Conservation (phyloP, 352 stramenopile species). For the Phytophthora melonis region DNA sequence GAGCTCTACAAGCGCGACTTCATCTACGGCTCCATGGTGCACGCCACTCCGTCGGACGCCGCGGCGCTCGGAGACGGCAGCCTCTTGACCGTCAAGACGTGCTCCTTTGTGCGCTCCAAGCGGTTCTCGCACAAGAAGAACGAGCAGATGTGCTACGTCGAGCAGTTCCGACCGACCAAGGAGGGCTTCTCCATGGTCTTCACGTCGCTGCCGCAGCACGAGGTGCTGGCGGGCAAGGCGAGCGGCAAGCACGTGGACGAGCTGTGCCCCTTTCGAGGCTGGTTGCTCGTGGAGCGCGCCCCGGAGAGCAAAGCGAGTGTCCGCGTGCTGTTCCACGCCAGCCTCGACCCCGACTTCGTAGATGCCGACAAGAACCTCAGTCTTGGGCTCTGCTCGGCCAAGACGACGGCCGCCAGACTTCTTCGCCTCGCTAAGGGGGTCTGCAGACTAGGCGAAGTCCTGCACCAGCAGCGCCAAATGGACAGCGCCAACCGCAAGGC, state of each 20-base stretch:
- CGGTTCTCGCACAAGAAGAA: constrained; percentile 46
- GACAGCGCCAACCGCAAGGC: constrained; percentile 19
- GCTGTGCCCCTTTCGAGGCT: constrained; percentile 32
- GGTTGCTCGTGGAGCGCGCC: constrained; percentile 43
- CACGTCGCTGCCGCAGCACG: constrained; percentile 32
- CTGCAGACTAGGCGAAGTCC: constrained; percentile 38
- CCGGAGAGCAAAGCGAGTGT: constrained; percentile 40
- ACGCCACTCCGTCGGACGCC: constrained; percentile 19
- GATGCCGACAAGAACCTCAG: constrained; percentile 10
- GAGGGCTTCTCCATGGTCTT: constrained; percentile 45
- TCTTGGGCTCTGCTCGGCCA: constrained; percentile 32
- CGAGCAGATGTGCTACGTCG: constrained; percentile 50
- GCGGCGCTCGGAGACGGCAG: constrained; percentile 11
- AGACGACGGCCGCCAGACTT: constrained; percentile 38
- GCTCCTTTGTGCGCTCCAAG: constrained; percentile 41
- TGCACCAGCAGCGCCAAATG: constrained; percentile 30
- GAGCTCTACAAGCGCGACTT: constrained; percentile 52
- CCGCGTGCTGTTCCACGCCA: constrained; percentile 38
- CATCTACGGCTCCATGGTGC: constrained; percentile 59
- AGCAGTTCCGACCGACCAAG: constrained; percentile 47
- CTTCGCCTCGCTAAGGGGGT: constrained; percentile 41
- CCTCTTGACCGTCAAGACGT: constrained; percentile 45
- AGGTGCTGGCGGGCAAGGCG: constrained; percentile 49
- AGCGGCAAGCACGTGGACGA: constrained; percentile 41
- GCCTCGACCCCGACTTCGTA: constrained; percentile 23